These are phyloP conservation scores for Phytophthora brassicae DNA, from an alignment of 352 stramenopile genomes.

Conservation along the genomic window DNA sequence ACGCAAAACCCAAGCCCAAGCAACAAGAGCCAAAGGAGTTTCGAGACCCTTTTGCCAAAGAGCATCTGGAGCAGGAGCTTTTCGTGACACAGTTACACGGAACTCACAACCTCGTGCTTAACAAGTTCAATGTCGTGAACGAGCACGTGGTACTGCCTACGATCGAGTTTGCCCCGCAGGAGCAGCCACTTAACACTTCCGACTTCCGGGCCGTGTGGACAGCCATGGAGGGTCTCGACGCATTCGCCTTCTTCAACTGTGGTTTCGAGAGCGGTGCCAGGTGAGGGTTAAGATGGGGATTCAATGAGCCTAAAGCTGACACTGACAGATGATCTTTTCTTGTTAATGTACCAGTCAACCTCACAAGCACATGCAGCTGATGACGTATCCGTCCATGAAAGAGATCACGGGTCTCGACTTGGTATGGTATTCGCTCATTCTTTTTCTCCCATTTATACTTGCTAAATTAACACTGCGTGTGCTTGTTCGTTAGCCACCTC, in stretches of 20 bases:
- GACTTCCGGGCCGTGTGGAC: constrained; percentile 79
- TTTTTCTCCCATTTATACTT: not conserved
- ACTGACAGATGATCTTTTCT: too few relatives aligned
- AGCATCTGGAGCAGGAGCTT: constrained; percentile 71
- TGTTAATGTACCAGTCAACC: too few relatives aligned
- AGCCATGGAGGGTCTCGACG: constrained; percentile 65
- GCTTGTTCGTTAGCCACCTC: constrained; percentile 49
- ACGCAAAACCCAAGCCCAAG: constrained; percentile 42
- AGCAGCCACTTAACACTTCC: constrained; percentile 42
- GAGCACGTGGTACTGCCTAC: constrained; percentile 81
- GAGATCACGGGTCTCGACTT: constrained; percentile 58
- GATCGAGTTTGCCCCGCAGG: constrained; percentile 70
- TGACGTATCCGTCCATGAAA: constrained; percentile 77
- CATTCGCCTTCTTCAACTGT: constrained; percentile 87
- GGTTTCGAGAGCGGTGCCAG: constrained; percentile 79
- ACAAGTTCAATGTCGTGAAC: constrained; percentile 83
- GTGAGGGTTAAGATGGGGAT: constrained; percentile 21
- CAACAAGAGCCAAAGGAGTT: constrained; percentile 33
- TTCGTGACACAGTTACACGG: constrained; percentile 63
- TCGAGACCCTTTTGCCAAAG: constrained; percentile 71
- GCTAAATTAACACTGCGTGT: constrained; percentile 1
- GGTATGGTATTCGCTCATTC: constrained; percentile 26
- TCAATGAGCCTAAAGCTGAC: too few relatives aligned
- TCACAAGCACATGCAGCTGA: constrained; percentile 90
- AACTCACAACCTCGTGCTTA: constrained; percentile 81